These are phyloP conservation scores for Nidularia sp. DNA, from an alignment of 768 basidiomycete genomes.

Conservation along the genomic window DNA sequence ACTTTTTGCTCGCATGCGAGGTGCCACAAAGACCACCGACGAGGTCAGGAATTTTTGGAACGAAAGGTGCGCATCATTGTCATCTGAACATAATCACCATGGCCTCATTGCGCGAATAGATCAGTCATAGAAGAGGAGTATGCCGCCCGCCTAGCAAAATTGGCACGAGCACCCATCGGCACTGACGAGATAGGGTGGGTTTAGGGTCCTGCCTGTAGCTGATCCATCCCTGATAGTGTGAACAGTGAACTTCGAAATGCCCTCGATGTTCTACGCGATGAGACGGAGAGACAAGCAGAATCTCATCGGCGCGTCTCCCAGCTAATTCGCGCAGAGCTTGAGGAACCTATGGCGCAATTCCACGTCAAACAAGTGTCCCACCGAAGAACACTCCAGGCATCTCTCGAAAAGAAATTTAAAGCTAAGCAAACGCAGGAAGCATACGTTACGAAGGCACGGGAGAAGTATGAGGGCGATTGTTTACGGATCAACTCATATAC, in stretches of 20 bases:
- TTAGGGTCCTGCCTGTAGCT: background rate
- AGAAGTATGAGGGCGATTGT: conserved; percentile 88
- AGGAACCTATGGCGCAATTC: conserved; percentile 58
- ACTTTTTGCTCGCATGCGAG: conserved; percentile 83
- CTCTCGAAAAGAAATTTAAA: conserved; percentile 87
- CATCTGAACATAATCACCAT: background rate
- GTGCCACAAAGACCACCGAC: conserved; percentile 80
- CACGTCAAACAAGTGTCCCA: conserved; percentile 62
- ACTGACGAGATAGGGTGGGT: conserved; percentile 90
- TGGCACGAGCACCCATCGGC: conserved; percentile 76
- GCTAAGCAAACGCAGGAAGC: conserved; percentile 81
- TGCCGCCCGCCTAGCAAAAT: conserved; percentile 70
- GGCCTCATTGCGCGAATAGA: conserved; percentile 33
- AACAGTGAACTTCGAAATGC: conserved; percentile 75
- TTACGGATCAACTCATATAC: conserved; percentile 86
- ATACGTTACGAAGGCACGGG: conserved; percentile 81
- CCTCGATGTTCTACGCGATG: conserved; percentile 72
- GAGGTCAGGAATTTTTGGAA: conserved; percentile 89
- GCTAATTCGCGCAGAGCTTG: conserved; percentile 70
- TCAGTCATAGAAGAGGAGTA: conserved; percentile 93
- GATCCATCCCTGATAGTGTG: conserved; percentile 6
- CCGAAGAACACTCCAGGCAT: conserved; percentile 62
- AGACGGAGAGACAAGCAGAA: conserved; percentile 78
- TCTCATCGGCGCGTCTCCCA: conserved; percentile 70
- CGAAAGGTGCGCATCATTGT: conserved; percentile 63